Percentiles rank a stretch among this genome's conserved stretches.
These are phyloP conservation scores for Colletotrichum chlorophyti DNA, from an alignment of 2,329 filamentous ascomycete genomes.

Conservation along the genomic window DNA sequence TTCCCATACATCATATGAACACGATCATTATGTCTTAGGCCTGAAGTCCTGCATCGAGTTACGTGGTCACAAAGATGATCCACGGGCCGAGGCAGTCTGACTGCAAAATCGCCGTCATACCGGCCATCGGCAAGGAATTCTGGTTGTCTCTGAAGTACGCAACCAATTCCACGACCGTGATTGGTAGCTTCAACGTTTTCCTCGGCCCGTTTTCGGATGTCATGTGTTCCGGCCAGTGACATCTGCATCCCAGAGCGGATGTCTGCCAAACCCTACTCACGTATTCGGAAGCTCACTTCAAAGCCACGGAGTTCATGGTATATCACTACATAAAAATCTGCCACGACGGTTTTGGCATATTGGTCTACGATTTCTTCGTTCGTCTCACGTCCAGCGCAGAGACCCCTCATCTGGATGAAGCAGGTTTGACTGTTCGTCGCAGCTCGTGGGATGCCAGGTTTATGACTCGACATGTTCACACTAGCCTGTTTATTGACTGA, in stretches of 20 bases:
- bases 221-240: slow-evolving; percentile 41
- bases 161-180: slow-evolving; percentile 33
- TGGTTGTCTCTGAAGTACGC: slow-evolving; percentile 26
- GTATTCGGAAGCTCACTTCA: slow-evolving; percentile 32
- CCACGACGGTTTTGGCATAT: too few species aligned
- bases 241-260: slow-evolving; percentile 40
- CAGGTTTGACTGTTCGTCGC: slow-evolving; percentile 33
- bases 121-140: slow-evolving; percentile 30
- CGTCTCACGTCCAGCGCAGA: slow-evolving; percentile 30
- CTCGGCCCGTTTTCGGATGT: slow-evolving; percentile 41
- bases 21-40: too few species aligned
- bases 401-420: slow-evolving; percentile 32
- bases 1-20: too few species aligned
- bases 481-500: slow-evolving; percentile 31
- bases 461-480: slow-evolving; percentile 28
- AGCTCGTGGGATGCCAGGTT: slow-evolving; percentile 31
- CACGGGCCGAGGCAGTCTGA: slow-evolving; percentile 11
- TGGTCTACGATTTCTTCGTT: too few species aligned
- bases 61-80: slow-evolving; percentile 22
- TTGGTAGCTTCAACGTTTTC: slow-evolving; percentile 38
- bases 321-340: too few species aligned
- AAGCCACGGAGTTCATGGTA: slow-evolving; percentile 33
- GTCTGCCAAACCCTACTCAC: slow-evolving; percentile 41
- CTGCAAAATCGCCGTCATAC: slow-evolving; percentile 12
- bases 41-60: slow-evolving; percentile 17